Base-by-base conservation (phyloP, 257 asterid genomes). In the Paulownia fortunei region DNA sequence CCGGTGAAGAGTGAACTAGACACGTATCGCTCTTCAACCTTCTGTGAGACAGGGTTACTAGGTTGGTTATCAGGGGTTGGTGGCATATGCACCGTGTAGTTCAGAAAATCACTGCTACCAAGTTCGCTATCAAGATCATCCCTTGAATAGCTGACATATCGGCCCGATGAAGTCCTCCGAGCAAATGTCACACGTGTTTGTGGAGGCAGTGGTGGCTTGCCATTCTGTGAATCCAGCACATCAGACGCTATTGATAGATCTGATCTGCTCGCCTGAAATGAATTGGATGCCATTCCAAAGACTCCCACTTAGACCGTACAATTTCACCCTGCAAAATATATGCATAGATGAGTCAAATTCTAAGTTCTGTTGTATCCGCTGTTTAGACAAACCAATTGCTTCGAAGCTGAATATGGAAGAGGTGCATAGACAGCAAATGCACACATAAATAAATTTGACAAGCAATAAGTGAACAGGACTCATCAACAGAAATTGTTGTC, bases 71-170 rank as follows among this genome's bases (percentile, higher is more conserved):
- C 91, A 0, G 91, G 91, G 51, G 88, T 85, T 0, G 85, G 72
- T 0, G 91, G 91, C 8, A 87, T 82, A 47, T 87, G 91, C 19
- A 87, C 91, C 23, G 87, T 85, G 85, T 87, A 87, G 80, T 87
- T 87, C 47, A 77, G 72, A 47, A 68, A 87, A 34, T 87, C 91
- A 8, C 67, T 76, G 73, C 87, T 83, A 10, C 89, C 77, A 23
- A 83, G 82, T 58, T 85, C 91, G 27, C 89, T 85, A 44, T 88
- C 88, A 13, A 82, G 87, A 71, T 88, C 90, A 63, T 81, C 86
- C 54, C 85, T 74, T 0, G 89, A 87, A 42, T 81, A 82, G 78
- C 78, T 84, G 6, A 73, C 73, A 16, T 88, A 85, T 10, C 86
- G 83, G 3, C 92, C 88, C 0, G 88, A 86, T 9, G 88, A 70